Evolutionary conservation across 352 stramenopile species (phyloP).

Genomic region (Globisporangium ultimum): DNA sequence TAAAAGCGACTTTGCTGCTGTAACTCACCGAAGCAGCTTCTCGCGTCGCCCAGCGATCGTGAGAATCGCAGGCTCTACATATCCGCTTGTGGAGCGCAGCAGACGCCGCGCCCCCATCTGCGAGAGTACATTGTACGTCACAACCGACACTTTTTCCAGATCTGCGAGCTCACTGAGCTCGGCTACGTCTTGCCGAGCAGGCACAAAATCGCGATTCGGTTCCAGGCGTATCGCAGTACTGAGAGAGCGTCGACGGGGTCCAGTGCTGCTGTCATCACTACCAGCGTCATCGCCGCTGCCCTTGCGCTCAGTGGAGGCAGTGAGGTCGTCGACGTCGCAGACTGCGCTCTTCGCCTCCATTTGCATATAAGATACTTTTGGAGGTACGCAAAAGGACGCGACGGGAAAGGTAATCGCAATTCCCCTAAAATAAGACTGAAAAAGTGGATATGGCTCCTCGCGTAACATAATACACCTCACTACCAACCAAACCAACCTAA

Average conservation of each 20-base stretch:
- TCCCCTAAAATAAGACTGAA: no score
- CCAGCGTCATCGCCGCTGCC: no score
- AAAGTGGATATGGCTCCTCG: no score
- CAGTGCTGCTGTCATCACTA: no score
- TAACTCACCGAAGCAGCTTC: conserved; percentile 39
- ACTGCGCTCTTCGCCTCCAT: no score
- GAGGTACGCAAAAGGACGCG: no score
- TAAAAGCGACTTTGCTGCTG: neutral
- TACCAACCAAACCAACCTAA: no score
- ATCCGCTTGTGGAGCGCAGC: conserved; percentile 40
- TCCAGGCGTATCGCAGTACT: neutral
- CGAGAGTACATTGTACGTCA: conserved; percentile 84
- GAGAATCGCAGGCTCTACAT: conserved; percentile 46
- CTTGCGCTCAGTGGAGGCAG: no score
- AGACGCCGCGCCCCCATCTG: conserved; percentile 63
- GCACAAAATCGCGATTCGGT: conserved; percentile 36
- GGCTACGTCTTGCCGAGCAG: conserved; percentile 35
- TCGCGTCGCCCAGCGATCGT: conserved; percentile 57
- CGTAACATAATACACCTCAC: no score
- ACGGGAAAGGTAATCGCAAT: no score
- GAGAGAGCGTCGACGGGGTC: neutral
- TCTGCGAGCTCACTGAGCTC: conserved; percentile 39
- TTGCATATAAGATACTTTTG: no score
- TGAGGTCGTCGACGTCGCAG: no score
- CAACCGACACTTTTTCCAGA: conserved; percentile 59